Conservation (phyloP, 305 asterid genomes). For the Fraxinus paxiana region DNA sequence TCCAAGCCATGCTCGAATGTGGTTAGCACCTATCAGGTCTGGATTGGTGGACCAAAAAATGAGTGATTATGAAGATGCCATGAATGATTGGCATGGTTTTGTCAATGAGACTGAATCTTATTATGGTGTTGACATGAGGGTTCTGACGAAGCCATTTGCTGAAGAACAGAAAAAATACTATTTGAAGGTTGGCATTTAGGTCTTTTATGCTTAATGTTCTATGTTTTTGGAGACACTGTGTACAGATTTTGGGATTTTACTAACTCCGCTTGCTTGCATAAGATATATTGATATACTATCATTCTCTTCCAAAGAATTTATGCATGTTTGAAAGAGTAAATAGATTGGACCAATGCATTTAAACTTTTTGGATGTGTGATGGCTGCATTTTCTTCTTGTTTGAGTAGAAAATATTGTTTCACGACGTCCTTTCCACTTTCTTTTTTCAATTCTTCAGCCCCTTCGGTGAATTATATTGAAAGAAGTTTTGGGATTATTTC, state of each 20-base stretch:
- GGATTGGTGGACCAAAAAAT: constrained; percentile 62
- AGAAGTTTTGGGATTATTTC: not conserved
- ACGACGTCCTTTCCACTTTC: not conserved
- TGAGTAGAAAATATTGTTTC: not conserved
- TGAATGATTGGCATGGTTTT: constrained; percentile 77
- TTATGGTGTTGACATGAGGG: constrained; percentile 93
- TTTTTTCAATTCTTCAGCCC: not conserved
- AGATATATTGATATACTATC: not conserved
- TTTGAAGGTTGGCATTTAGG: constrained; percentile 56
- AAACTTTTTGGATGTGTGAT: not conserved
- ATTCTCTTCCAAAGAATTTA: not conserved
- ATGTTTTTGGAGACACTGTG: not conserved
- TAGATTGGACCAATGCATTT: not conserved
- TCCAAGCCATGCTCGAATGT: constrained; percentile 97
- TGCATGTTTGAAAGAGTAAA: not conserved
- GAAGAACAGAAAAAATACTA: constrained; percentile 80
- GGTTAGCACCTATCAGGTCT: constrained; percentile 87
- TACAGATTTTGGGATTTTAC: not conserved
- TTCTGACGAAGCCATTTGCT: constrained; percentile 59
- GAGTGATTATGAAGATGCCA: constrained; percentile 58
- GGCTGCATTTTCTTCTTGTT: constrained; percentile 3
- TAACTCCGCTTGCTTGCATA: constrained; percentile 7
- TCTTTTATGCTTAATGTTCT: constrained; percentile 11
- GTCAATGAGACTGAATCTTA: constrained; percentile 52
- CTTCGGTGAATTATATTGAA: not conserved